Evolutionary conservation across 1,139 yeast species (phyloP), one percentile per base, ranked within the genome.

Genomic region (Blastobotrys ciferrii): DNA sequence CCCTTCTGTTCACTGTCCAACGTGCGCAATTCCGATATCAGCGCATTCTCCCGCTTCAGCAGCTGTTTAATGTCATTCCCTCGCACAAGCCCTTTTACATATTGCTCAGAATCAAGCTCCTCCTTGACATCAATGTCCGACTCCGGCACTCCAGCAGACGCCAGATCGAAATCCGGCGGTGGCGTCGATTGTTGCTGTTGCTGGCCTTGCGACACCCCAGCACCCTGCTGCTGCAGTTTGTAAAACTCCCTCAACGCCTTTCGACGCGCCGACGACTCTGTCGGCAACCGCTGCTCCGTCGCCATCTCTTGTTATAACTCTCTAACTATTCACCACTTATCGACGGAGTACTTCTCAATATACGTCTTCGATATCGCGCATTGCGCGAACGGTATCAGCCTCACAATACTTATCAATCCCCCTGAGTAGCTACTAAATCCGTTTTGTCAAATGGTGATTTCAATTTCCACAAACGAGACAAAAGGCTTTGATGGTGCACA

Each of bases 1-100:
- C 75, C 72, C 53, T 72, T 72, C 42, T 70, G 72, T 45, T 71
- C 74, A 44, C 72, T 68, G 36, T 71, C 71, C 28, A 72, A 59
- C 3, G 66, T 62, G 20, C 66, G 57, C 28, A 69, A 60, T 37
- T 71, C 73, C 30, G 56, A 59, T 32, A 61, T 53, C 42, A 70
- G 58, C 45, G 58, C 57, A 50, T 64, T 68, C 38, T 65, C 71
- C 7, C 59, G 57, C 46, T 53, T 53, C 19, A 70, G 52, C 14
- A 71, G 57, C 7, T 54, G 58, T 47, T 59, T 56, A 20, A 67
- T 51, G 19, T 58, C 60, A 48, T 57, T 57, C 11, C 51, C 53
- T 39, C 58, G 50, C 3, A 65, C 55, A 18, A 67, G 50, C 12
- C 52, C 51, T 14, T 57, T 50, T 17, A 66, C 58, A 52, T 63